Base-by-base conservation (phyloP, 2,329 filamentous ascomycete species). In the Xylariaceae sp. region DNA sequence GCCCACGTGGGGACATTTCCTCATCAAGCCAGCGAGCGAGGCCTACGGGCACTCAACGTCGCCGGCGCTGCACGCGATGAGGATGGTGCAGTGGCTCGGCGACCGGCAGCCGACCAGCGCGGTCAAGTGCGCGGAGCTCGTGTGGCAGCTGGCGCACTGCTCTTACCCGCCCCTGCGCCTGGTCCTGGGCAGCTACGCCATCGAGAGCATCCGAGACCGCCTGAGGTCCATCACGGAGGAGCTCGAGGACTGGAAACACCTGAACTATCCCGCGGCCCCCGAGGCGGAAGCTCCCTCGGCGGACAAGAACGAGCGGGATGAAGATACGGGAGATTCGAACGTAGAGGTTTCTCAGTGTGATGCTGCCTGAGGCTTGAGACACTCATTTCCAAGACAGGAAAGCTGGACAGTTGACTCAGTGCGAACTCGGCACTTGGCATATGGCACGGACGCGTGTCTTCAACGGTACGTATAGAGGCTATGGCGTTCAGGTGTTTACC, bases 121-220 rank as follows among this genome's bases (percentile, higher is more conserved):
- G 0, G 88, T 96, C 52, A 96, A 96, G 74, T 93, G 92, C 57
- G 92, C 92, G 2, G 92, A 98, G 77, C 77, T 98, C 54, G 88
- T 96, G 6, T 98, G 95, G 95, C 88, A 97, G 77, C 77, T 98
- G 43, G 95, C 89, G 0, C 95, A 98, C 77, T 98, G 93, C 75
- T 89, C 87, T n/a, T 97, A 92, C 71, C 95, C 95, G 48, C 95
- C 95, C 0, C 73, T 98, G 61, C 79, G 95, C 32, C 75, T 99
- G 56, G 77, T 97, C n/a, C 75, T 98, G 20, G 95, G 95, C 0
- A 96, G 88, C 62, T 98, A 96, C 75, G 93, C 95, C 1, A 93
- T 98, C 40, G 93, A 99, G 73, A 97, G 93, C 72, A 96, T 98
- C 48, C 81, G 95, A 16, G 95, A 99, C 75, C 82, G 93, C 19